Percentiles rank a stretch among this genome's conserved stretches.
Evolutionary conservation across 73 alveolate genomes (phyloP).

Genomic region (Paramecium bursaria): DNA sequence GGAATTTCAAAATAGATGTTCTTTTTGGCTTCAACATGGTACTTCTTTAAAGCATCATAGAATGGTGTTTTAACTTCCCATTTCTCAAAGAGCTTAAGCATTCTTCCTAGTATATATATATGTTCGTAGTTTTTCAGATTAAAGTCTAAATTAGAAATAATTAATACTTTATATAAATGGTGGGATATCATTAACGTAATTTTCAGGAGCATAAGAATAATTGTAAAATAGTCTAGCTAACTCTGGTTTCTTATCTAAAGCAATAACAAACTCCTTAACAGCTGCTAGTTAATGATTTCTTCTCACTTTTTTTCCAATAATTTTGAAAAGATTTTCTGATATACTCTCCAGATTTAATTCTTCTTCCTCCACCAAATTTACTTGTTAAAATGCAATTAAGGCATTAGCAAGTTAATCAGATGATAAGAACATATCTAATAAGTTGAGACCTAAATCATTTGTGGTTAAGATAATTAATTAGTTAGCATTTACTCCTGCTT

Average conservation of each 20-base stretch:
- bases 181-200: not conserved
- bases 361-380: constrained; percentile 28
- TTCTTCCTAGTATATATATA: not conserved
- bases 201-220: constrained; percentile 56
- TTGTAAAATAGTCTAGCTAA: not conserved
- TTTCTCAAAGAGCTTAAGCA: not conserved
- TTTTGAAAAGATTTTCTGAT: constrained; percentile 19
- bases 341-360: constrained; percentile 27
- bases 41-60: constrained; percentile 9
- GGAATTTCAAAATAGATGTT: constrained; percentile 44
- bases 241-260: constrained; percentile 51
- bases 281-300: not conserved
- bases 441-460: not conserved
- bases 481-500: constrained; percentile 11
- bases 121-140: constrained; percentile 31
- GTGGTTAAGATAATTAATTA: not conserved
- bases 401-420: constrained; percentile 10
- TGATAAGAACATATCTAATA: not conserved
- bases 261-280: not conserved
- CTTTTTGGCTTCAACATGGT: constrained; percentile 11
- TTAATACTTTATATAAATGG: constrained; percentile 10
- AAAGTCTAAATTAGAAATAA: not conserved
- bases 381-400: constrained; percentile 10
- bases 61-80: not conserved
- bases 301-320: constrained; percentile 42